Evolutionary conservation across 495 filamentous ascomycete species (phyloP), one percentile per base, ranked within the genome.

Genomic region (Aspergillus heteromorphus): DNA sequence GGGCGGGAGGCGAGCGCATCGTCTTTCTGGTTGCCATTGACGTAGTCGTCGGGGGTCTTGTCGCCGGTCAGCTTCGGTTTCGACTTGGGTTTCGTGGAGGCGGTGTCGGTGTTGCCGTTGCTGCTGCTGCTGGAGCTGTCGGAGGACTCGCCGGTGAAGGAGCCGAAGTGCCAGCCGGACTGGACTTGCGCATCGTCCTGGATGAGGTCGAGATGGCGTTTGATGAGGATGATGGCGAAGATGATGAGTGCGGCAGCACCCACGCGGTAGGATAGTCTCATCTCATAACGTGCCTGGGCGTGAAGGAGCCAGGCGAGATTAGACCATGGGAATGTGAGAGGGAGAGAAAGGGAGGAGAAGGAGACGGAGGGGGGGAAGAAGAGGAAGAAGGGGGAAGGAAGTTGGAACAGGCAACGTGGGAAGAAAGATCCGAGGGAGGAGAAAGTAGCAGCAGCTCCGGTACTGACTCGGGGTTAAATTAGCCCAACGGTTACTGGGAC

Each of bases 261-360:
- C 61, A 73, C 51, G 54, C 69, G 67, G 56, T 67, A 51, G 65
- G 73, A 68, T 61, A 71, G 45, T 67, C 68, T 71, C 73, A 74
- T 73, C 57, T 70, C 74, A 77, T 75, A 53, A 60, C 69, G 56
- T 58, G 57, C 49, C 61, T 31, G 23, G 45, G 42, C 34, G 43
- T 25, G 29, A 17, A 47, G 10, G 6, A 17, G 16, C 47, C 11
- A 40, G 34, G 42, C 20, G 16, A 19, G 30, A 18, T 13, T 31
- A 34, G 25, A 52, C 38, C 23, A 27, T 23, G 20, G n/a, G n/a
- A 20, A 51, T 27, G 25, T 31, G 36, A 16, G 45, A 31, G n/a
- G 51, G 25, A 17, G 42, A 1, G 53, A 36, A 31, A 36, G 43
- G 40, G 48, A 53, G 34, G 45, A 49, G 54, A 53, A 49, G 36